Conservation (phyloP, 495 filamentous ascomycete genomes). For the Massariosphaeria phaeospora region DNA sequence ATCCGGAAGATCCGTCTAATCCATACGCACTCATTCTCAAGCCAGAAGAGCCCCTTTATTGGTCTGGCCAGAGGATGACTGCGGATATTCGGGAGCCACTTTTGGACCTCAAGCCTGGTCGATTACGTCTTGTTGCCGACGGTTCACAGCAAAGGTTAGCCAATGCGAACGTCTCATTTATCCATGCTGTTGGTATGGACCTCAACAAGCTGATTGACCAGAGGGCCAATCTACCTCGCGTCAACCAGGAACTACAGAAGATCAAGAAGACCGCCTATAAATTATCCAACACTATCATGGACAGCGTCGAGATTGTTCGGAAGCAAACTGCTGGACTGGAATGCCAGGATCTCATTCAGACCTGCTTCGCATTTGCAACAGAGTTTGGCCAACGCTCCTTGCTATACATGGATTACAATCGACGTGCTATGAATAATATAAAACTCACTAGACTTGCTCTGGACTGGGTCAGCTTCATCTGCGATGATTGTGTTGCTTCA, state of each 20-base stretch:
- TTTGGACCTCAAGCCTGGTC: conserved; percentile 78
- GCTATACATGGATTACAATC: conserved; percentile 86
- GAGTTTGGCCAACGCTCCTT: conserved; percentile 95
- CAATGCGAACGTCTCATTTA: conserved; percentile 70
- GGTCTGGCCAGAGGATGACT: conserved; percentile 74
- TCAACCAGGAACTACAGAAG: conserved; percentile 85
- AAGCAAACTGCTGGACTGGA: conserved; percentile 77
- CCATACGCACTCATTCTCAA: conserved; percentile 83
- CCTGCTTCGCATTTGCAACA: conserved; percentile 97
- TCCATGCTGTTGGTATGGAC: conserved; percentile 69
- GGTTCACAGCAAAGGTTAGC: conserved; percentile 74
- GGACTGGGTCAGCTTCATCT: conserved; percentile 97
- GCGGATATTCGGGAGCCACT: conserved; percentile 68
- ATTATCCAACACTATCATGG: conserved; percentile 98
- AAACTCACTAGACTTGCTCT: conserved; percentile 87
- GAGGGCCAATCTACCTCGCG: conserved; percentile 84
- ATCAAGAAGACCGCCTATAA: conserved; percentile 96
- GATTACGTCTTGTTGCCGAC: conserved; percentile 84
- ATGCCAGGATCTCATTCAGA: conserved; percentile 93
- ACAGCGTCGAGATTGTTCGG: conserved; percentile 88
- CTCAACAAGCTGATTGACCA: conserved; percentile 86
- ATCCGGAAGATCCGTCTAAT: conserved; percentile 60
- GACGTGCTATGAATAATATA: conserved; percentile 91
- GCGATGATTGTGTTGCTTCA: conserved; percentile 92
- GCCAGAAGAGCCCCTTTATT: conserved; percentile 71